These are phyloP conservation scores for Yamadazyma siamensis DNA, from an alignment of 1,139 yeast species.

Conservation along the genomic window DNA sequence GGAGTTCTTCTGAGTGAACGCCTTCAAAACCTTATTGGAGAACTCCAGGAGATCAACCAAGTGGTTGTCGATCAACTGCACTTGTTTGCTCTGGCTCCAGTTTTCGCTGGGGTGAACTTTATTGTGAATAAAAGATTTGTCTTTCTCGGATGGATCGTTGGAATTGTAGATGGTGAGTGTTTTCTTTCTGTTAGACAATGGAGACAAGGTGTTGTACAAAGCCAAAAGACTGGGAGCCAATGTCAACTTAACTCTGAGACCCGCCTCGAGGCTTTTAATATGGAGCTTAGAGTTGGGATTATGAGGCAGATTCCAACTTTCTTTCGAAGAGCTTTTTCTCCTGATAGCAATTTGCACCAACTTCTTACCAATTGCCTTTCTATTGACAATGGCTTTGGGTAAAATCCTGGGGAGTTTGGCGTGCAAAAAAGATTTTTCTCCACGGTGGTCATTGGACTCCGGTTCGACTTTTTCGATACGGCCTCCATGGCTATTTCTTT, in stretches of 20 bases:
- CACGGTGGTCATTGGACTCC: background rate
- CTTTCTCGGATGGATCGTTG: slow-evolving; percentile 1
- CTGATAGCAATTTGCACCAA: slow-evolving; percentile 41
- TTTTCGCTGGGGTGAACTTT: slow-evolving; percentile 14
- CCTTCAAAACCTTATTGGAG: slow-evolving; percentile 33
- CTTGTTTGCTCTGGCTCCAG: slow-evolving; percentile 19
- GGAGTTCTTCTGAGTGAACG: slow-evolving; percentile 17
- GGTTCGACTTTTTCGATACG: background rate
- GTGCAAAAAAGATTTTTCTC: background rate
- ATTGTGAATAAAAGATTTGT: slow-evolving; percentile 5
- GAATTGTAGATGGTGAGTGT: slow-evolving; percentile 8
- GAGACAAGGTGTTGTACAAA: slow-evolving; percentile 44
- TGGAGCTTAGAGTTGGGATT: slow-evolving; percentile 30
- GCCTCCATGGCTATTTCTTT: slow-evolving; percentile 1
- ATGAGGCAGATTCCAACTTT: slow-evolving; percentile 4
- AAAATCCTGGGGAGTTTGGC: slow-evolving; percentile 6
- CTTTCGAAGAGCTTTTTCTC: slow-evolving; percentile 21
- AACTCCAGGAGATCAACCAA: slow-evolving; percentile 34
- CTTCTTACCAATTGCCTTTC: slow-evolving; percentile 18
- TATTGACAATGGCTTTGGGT: slow-evolving; percentile 25
- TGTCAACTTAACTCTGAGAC: slow-evolving; percentile 46
- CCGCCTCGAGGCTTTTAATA: slow-evolving; percentile 52
- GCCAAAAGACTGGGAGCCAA: slow-evolving; percentile 41
- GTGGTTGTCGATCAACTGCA: slow-evolving; percentile 35
- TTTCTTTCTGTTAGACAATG: slow-evolving; percentile 20